Base-by-base conservation (phyloP, 225 moss, liverwort and hornwort species). In the Bryum argenteum region DNA sequence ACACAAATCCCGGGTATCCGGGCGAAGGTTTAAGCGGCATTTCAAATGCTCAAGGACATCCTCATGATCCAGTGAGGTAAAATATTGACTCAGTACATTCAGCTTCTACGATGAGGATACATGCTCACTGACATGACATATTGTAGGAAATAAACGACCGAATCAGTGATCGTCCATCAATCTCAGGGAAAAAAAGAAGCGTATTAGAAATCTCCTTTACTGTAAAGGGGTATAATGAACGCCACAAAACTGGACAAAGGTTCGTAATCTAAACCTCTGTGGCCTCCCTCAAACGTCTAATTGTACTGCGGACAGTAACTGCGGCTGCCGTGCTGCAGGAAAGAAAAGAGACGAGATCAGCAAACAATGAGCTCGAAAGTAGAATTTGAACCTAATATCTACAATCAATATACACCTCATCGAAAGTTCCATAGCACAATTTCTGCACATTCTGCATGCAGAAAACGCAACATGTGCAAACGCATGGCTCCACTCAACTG, bases 231-330 rank as follows among this genome's bases (percentile, higher is more conserved):
- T 55, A 66, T 11, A 71, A 52, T 33, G 40, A 53, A 61, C 60
- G 56, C 56, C 22, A 76, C 45, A 37, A 55, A 56, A 63, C 47
- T 63, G 47, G 12, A 56, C 44, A 70, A 10, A 69, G 22, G 12
- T 23, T 45, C 47, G 16, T 16, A 54, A 17, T 50, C 79, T 79
- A 83, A 40, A 79, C 80, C 70, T 83, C 77, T 47, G 83, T 80
- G 14, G 79, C 76, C 70, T 77, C 83, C 42, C 83, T 83, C 61
- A 83, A 60, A 39, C 77, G 77, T 76, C 79, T 76, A 70, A 80
- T 80, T 10, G 79, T 83, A 55, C 79, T 83, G 69, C 79, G 76
- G 7, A 83, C 83, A 6, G 77, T 83, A 24, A 83, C 76, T 54
- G 79, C 76, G 7, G 76, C 77, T 37, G 79, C 76, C 56, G 83